A percentile compares a stretch with the other conserved stretches of the same genome.
Evolutionary conservation across 495 filamentous ascomycete genomes (phyloP).

Genomic region (Lepraria neglecta): DNA sequence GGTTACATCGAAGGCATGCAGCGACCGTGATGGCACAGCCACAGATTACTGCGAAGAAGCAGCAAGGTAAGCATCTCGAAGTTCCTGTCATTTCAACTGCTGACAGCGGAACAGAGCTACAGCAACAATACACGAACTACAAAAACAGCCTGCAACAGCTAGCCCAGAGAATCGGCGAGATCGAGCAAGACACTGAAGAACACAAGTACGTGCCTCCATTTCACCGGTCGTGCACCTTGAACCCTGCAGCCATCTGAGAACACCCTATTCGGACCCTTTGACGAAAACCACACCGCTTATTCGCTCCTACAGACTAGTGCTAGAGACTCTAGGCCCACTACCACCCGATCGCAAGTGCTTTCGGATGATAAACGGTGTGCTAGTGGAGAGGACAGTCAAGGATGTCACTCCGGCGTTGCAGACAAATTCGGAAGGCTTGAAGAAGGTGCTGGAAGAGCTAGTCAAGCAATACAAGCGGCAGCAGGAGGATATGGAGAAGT

Average conservation of each 20-base stretch:
- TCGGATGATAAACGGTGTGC: constrained; percentile 94
- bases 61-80: constrained; percentile 62
- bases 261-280: constrained; percentile 21
- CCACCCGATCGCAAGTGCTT: constrained; percentile 89
- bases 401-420: constrained; percentile 85
- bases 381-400: constrained; percentile 87
- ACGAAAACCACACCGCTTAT: constrained; percentile 29
- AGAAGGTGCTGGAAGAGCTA: constrained; percentile 91
- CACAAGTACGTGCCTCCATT: constrained; percentile 63
- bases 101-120: constrained; percentile 62
- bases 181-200: constrained; percentile 94
- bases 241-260: not conserved
- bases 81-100: not conserved
- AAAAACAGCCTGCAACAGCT: constrained; percentile 92
- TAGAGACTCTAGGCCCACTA: constrained; percentile 85
- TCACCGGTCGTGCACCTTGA: not conserved
- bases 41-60: constrained; percentile 58
- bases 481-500: constrained; percentile 91
- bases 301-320: constrained; percentile 64
- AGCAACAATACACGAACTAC: constrained; percentile 88
- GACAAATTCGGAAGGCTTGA: constrained; percentile 92
- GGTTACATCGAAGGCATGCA: not conserved
- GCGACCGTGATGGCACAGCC: constrained; percentile 30
- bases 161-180: constrained; percentile 91
- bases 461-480: constrained; percentile 95